Evolutionary conservation across 2,329 filamentous ascomycete species (phyloP), one percentile per base, ranked within the genome.

Genomic region (Dendryphion nanum): DNA sequence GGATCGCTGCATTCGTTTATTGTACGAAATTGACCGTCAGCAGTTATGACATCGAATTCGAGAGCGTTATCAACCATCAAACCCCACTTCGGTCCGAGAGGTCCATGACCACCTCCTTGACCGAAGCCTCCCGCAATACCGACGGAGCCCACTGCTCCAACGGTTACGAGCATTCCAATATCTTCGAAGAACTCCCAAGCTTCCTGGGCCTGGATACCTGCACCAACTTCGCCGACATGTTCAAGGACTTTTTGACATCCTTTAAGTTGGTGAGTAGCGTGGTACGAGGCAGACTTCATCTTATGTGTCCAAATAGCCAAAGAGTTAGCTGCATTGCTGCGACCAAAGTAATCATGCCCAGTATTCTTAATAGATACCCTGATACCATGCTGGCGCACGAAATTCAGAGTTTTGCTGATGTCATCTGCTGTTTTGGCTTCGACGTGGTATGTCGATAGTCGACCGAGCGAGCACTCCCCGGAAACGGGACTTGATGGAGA

Each of bases 101-200:
- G 76, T 8, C 72, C 74, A 57, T 81, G 76, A 0, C 78, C 78
- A 19, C 76, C 78, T 6, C 73, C 77, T 29, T 64, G 62, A 12
- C 63, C 59, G 38, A 62, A 71, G 12, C 68, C 61, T 35, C 61
- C 61, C 7, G 58, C 71, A 51, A 77, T 64, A 10, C 77, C 78
- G 7, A 81, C 75, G 4, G 70, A 74, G 6, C 48, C 47, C 3
- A 61, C 47, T 12, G 61, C 59, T 8, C 59, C 59, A n/a, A 64
- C 59, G 6, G 59, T 64, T 35, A 63, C 61, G 18, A 59, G 48
- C 54, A 64, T 59, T 12, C 44, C 44, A 3, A 59, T 42, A 12
- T 47, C 50, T 34, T 64, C 59, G 33, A 63, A 63, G 41, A 57
- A 61, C 14, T 51, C 51, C 58, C 63, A 66, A 5, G 60, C 61